These are phyloP conservation scores for Macrophomina tecta DNA, from an alignment of 2,329 filamentous ascomycete species.

Conservation along the genomic window DNA sequence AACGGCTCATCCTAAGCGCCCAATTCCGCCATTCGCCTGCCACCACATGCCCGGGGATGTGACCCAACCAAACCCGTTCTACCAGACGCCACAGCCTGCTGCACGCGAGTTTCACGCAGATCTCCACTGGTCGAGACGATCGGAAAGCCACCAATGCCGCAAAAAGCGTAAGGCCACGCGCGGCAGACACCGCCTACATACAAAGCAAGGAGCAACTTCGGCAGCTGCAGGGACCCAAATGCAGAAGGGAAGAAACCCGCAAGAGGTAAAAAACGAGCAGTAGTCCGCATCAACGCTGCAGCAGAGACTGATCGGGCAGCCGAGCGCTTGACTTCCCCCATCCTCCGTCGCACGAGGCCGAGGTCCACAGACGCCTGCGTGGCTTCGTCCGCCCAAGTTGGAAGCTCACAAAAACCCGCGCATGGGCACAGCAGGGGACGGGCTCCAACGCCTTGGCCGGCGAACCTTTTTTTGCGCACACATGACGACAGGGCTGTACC, in stretches of 20 bases:
- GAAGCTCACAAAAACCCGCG: background rate
- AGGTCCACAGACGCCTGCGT: background rate
- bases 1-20: background rate
- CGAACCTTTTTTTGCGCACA: conserved; percentile 16
- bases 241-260: background rate
- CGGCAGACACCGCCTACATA: background rate
- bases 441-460: conserved; percentile 17
- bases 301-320: background rate
- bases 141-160: conserved; percentile 1
- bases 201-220: background rate
- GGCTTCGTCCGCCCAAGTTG: background rate
- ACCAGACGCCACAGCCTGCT: conserved; percentile 1
- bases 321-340: too few relatives aligned
- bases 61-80: background rate
- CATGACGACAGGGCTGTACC: conserved; percentile 3
- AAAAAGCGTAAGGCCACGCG: background rate
- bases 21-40: background rate
- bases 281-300: background rate
- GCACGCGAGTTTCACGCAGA: conserved; percentile 14
- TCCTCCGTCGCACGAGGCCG: too few relatives aligned
- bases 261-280: background rate
- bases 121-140: background rate
- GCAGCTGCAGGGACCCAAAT: background rate
- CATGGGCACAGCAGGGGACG: background rate
- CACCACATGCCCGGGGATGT: conserved; percentile 13